phyloP scores from a whole-genome alignment of 331 rosid genomes.

The Cydonia oblonga region DNA sequence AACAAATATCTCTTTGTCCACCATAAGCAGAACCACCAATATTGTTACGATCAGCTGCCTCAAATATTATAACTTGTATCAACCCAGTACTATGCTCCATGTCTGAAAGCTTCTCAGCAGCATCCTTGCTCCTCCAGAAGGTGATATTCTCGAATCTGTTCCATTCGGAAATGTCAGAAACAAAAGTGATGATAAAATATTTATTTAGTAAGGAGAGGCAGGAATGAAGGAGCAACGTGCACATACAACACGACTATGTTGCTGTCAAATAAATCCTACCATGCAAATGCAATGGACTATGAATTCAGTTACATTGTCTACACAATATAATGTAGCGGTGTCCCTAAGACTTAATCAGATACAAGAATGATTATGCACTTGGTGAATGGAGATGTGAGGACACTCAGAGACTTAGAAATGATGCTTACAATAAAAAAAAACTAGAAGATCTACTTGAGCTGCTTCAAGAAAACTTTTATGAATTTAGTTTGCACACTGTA shows the following conservation, averaged over 20 bases:
- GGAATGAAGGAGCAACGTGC: neutral
- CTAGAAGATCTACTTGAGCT: neutral
- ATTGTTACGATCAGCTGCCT: conserved; percentile 81
- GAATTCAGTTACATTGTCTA: neutral
- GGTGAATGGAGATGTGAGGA: neutral
- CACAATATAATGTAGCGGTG: neutral
- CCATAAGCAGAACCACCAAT: conserved; percentile 98
- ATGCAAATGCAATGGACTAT: neutral
- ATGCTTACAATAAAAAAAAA: neutral
- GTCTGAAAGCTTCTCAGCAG: conserved; percentile 34
- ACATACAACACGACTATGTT: neutral
- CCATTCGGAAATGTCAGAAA: conserved; percentile 14
- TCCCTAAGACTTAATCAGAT: neutral
- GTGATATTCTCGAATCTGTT: conserved; percentile 71
- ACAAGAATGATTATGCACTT: neutral
- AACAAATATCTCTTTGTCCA: conserved; percentile 87
- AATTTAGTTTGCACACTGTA: neutral
- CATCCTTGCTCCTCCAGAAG: conserved; percentile 56
- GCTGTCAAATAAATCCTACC: neutral
- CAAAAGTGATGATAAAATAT: neutral
- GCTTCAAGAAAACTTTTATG: neutral
- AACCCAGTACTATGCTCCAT: conserved; percentile 42
- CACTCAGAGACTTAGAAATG: neutral
- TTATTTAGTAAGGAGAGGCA: neutral
- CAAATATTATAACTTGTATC: conserved; percentile 67